These are phyloP conservation scores for Xerocomus tenax DNA, from an alignment of 1,284 basidiomycete species.

Conservation along the genomic window DNA sequence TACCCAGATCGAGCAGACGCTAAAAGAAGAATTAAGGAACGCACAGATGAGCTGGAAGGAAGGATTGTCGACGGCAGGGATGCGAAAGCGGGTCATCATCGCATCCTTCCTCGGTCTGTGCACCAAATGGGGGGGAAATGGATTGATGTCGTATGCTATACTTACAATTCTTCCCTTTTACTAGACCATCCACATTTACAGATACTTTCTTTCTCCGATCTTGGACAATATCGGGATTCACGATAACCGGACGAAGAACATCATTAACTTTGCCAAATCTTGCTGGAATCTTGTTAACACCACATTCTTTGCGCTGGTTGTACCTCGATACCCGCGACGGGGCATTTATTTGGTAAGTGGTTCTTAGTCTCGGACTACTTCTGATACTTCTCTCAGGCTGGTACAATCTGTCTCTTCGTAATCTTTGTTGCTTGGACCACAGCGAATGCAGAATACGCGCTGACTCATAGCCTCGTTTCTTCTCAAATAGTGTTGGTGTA, in stretches of 20 bases:
- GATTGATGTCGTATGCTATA: constrained; percentile 10
- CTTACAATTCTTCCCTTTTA: not conserved
- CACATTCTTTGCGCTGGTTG: constrained; percentile 10
- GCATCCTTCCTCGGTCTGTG: constrained; percentile 34
- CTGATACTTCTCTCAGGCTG: not conserved
- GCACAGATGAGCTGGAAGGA: not conserved
- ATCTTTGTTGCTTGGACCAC: constrained; percentile 19
- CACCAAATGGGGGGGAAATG: constrained; percentile 35
- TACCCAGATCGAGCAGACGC: constrained; percentile 47
- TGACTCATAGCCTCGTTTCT: constrained; percentile 6
- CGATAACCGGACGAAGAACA: constrained; percentile 18
- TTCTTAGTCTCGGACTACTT: not conserved
- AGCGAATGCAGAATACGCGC: constrained; percentile 18
- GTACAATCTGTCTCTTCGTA: constrained; percentile 13
- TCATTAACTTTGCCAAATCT: constrained; percentile 11
- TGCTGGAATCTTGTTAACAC: constrained; percentile 13
- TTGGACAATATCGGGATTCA: constrained; percentile 19
- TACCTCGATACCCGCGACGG: constrained; percentile 15
- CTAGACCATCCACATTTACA: not conserved
- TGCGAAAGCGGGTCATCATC: not conserved
- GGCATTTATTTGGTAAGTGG: constrained; percentile 16
- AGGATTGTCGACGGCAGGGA: not conserved
- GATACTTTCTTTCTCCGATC: constrained; percentile 13
- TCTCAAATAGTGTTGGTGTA: constrained; percentile 11
- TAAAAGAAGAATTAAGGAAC: constrained; percentile 2